Conservation (phyloP, 139 green algal species). For the Dunaliella primolecta region DNA sequence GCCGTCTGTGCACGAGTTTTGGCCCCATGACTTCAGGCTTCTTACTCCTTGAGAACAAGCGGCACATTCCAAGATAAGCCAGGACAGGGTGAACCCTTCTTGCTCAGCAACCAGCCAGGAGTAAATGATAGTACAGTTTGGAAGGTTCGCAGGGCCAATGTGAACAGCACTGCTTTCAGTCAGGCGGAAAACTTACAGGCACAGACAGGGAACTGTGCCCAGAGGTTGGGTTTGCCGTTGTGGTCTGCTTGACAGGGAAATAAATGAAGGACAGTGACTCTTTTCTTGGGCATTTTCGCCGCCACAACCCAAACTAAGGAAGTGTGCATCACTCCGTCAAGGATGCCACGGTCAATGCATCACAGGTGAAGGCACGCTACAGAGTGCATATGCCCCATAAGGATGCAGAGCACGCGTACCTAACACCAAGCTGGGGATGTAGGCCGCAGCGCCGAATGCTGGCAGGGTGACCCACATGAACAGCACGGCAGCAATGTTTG, state of each 20-base stretch:
- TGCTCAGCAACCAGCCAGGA: not conserved
- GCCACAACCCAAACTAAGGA: too few relatives aligned
- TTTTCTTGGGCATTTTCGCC: too few relatives aligned
- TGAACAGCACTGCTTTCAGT: too few relatives aligned
- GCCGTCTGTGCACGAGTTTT: too few relatives aligned
- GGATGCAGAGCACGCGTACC: not conserved
- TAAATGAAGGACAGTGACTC: too few relatives aligned
- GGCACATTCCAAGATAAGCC: not conserved
- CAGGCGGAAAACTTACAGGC: too few relatives aligned
- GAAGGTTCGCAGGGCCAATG: too few relatives aligned
- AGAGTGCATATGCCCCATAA: too few relatives aligned
- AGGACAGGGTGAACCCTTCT: not conserved
- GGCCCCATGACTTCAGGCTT: not conserved
- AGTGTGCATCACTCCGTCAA: not conserved
- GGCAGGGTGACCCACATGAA: constrained; percentile 76
- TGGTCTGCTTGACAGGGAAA: too few relatives aligned
- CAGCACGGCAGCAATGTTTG: constrained; percentile 73
- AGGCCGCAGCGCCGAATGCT: constrained; percentile 70
- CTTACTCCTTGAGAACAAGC: not conserved
- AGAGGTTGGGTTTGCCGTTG: too few relatives aligned
- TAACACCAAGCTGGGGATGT: constrained; percentile 65
- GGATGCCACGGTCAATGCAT: not conserved
- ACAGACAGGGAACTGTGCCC: too few relatives aligned
- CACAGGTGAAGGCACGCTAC: not conserved
- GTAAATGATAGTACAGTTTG: too few relatives aligned